Percentiles rank a stretch among this genome's conserved stretches.
Evolutionary conservation across 495 filamentous ascomycete species (phyloP).

Genomic region (Parathielavia hyrcaniae): DNA sequence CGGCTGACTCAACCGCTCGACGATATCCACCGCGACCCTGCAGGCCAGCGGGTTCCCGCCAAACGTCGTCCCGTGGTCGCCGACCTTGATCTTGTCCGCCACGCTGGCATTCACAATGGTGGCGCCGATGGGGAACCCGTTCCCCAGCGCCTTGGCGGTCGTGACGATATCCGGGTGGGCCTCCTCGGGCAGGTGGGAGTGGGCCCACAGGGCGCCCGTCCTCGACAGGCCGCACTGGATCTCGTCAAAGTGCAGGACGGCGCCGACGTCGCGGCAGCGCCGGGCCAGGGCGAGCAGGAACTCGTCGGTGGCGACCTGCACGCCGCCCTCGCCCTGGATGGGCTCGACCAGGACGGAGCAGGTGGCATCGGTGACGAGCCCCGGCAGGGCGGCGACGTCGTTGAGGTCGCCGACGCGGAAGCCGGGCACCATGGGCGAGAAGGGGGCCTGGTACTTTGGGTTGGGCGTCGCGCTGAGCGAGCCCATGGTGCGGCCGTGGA

Average conservation of each 20-base stretch:
- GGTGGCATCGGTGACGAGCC: slow-evolving; percentile 72
- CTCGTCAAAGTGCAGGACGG: slow-evolving; percentile 89
- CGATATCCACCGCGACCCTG: slow-evolving; percentile 74
- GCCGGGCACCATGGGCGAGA: slow-evolving; percentile 89
- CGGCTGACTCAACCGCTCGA: slow-evolving; percentile 61
- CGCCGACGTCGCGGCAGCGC: slow-evolving; percentile 80
- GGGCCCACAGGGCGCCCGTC: slow-evolving; percentile 87
- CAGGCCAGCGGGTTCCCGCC: slow-evolving; percentile 90
- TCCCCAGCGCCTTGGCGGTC: slow-evolving; percentile 90
- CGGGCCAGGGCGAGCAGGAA: slow-evolving; percentile 72
- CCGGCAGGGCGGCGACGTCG: slow-evolving; percentile 60
- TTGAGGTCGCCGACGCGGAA: slow-evolving; percentile 86
- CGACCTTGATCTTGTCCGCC: slow-evolving; percentile 74
- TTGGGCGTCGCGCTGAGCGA: slow-evolving; percentile 91
- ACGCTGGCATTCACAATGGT: slow-evolving; percentile 76
- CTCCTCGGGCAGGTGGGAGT: slow-evolving; percentile 60
- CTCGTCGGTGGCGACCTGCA: slow-evolving; percentile 72
- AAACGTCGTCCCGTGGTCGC: slow-evolving; percentile 96
- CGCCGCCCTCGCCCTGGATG: slow-evolving; percentile 94
- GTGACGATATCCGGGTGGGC: slow-evolving; percentile 93
- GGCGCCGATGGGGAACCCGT: slow-evolving; percentile 91
- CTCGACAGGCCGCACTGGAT: slow-evolving; percentile 90
- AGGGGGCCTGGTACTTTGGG: slow-evolving; percentile 93
- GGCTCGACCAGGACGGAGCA: slow-evolving; percentile 96
- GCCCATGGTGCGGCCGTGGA: slow-evolving; percentile 97